These are phyloP conservation scores for Gloeophyllum trabeum DNA, from an alignment of 768 basidiomycete species.

Conservation along the genomic window DNA sequence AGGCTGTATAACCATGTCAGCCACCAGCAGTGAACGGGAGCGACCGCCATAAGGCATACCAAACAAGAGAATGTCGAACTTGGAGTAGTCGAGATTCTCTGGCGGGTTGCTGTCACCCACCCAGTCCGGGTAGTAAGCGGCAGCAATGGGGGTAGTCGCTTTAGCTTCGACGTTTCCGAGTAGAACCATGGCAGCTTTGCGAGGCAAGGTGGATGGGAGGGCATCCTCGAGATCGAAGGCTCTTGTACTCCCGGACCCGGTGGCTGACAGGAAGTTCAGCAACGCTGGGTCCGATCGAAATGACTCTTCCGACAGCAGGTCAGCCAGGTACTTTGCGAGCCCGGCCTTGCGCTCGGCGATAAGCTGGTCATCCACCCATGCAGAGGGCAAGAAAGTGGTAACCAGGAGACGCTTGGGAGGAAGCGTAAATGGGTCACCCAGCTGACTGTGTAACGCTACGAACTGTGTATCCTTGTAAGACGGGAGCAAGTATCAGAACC, in stretches of 20 bases:
- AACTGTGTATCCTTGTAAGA: slow-evolving; percentile 16
- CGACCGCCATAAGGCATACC: slow-evolving; percentile 22
- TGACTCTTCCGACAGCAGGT: slow-evolving; percentile 26
- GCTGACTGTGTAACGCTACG: slow-evolving; percentile 26
- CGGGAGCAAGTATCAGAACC: background rate
- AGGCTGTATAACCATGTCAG: slow-evolving; percentile 31
- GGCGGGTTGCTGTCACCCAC: slow-evolving; percentile 34
- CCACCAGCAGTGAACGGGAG: slow-evolving; percentile 1
- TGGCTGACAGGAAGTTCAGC: slow-evolving; percentile 25
- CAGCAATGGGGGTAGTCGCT: slow-evolving; percentile 23
- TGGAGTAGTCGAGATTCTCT: slow-evolving; percentile 46
- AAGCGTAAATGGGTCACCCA: slow-evolving; percentile 27
- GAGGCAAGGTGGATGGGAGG: slow-evolving; percentile 32
- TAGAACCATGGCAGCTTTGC: slow-evolving; percentile 21
- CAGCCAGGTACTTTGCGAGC: slow-evolving; percentile 28
- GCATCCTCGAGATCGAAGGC: slow-evolving; percentile 33
- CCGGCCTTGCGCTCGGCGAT: slow-evolving; percentile 41
- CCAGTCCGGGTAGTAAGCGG: slow-evolving; percentile 45
- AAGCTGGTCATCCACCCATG: slow-evolving; percentile 41
- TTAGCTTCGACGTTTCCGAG: slow-evolving; percentile 12
- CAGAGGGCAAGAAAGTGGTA: slow-evolving; percentile 37
- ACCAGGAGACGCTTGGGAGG: slow-evolving; percentile 40
- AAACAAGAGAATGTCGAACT: slow-evolving; percentile 60
- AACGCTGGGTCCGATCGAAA: slow-evolving; percentile 24
- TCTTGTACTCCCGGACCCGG: slow-evolving; percentile 8